These are phyloP conservation scores for Penicillium capsulatum DNA, from an alignment of 2,329 filamentous ascomycete genomes.

Conservation along the genomic window DNA sequence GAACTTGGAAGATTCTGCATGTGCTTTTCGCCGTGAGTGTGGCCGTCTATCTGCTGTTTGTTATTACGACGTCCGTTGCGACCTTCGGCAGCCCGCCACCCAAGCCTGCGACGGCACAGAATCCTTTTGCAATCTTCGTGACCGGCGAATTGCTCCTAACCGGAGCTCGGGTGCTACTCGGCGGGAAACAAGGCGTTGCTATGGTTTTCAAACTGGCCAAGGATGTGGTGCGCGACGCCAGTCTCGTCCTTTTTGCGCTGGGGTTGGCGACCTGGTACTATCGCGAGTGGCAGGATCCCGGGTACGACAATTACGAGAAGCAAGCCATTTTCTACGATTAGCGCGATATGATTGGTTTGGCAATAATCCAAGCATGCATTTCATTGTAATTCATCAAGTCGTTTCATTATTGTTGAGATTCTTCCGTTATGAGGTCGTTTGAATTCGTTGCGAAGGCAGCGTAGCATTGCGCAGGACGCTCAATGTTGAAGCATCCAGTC, in stretches of 20 bases:
- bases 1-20: conserved; percentile 56
- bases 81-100: conserved; percentile 41
- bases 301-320: background rate
- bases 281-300: conserved; percentile 26
- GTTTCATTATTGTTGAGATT: no score
- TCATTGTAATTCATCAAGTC: background rate
- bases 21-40: conserved; percentile 55
- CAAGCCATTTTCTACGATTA: conserved; percentile 3
- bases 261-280: conserved; percentile 43
- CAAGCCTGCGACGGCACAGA: conserved; percentile 43
- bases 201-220: conserved; percentile 37
- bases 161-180: conserved; percentile 33
- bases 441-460: conserved; percentile 28
- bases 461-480: conserved; percentile 34
- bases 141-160: conserved; percentile 45
- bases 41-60: conserved; percentile 50
- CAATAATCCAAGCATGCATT: background rate
- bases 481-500: conserved; percentile 38
- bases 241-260: conserved; percentile 44
- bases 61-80: conserved; percentile 35
- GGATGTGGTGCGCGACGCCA: conserved; percentile 43
- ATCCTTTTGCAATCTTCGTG: conserved; percentile 44
- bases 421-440: no score
- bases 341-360: conserved; percentile 3
- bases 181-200: conserved; percentile 24